phyloP scores from a whole-genome alignment of 2,329 filamentous ascomycete species.

The Cordyceps pruinosa region DNA sequence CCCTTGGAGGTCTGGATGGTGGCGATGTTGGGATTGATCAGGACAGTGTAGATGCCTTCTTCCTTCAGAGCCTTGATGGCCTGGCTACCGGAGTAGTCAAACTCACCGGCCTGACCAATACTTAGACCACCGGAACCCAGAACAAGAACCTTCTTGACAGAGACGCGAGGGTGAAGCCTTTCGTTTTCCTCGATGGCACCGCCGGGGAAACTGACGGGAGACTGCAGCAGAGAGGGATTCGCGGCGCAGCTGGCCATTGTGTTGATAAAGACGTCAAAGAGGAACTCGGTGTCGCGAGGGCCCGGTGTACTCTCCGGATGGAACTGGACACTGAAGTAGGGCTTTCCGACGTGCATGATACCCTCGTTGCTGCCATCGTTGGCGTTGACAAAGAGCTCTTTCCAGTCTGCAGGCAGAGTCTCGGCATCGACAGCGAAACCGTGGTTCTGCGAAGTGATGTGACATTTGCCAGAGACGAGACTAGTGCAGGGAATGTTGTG shows the following conservation, averaged over 20 bases:
- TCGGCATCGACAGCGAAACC: conserved; percentile 85
- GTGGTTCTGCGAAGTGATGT: conserved; percentile 99
- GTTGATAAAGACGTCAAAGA: conserved; percentile 94
- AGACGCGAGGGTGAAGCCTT: conserved; percentile 66
- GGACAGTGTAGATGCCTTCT: conserved; percentile 93
- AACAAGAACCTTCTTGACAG: conserved; percentile 90
- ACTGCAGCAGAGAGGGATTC: conserved; percentile 58
- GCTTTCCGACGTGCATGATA: conserved; percentile 77
- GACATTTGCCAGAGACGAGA: conserved; percentile 89
- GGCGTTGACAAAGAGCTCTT: conserved; percentile 93
- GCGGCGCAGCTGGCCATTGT: conserved; percentile 68
- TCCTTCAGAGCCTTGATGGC: conserved; percentile 98
- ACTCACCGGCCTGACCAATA: conserved; percentile 97
- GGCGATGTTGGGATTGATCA: conserved; percentile 99
- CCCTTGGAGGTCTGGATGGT: conserved; percentile 98
- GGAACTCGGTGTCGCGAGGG: conserved; percentile 88
- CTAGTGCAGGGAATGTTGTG: conserved; percentile 98
- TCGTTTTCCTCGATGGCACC: conserved; percentile 75
- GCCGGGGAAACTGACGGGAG: conserved; percentile 81
- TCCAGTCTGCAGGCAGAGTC: conserved; percentile 72
- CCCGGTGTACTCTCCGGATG: conserved; percentile 96
- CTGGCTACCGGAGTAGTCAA: conserved; percentile 97
- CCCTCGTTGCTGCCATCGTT: conserved; percentile 98
- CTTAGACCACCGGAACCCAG: conserved; percentile 91
- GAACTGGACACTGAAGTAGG: conserved; percentile 99